These are phyloP conservation scores for Smallanthus sonchifolius DNA, from an alignment of 129 eudicot genomes.

Conservation along the genomic window DNA sequence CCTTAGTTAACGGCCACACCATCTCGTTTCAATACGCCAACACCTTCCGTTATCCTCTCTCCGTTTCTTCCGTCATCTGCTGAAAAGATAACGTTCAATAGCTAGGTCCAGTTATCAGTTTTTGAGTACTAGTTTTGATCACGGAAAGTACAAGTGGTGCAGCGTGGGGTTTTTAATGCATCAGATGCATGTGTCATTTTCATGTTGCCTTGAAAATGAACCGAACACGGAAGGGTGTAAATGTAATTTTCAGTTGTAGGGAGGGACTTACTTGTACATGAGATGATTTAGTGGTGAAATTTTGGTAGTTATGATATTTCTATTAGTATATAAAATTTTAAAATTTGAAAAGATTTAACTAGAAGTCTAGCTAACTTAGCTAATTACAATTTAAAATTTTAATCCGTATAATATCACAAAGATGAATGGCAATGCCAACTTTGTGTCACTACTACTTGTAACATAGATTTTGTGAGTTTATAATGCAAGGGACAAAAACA, in stretches of 20 bases:
- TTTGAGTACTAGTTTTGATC: neutral
- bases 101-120: too few relatives aligned
- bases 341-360: too few relatives aligned
- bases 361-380: too few relatives aligned
- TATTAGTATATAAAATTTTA: neutral
- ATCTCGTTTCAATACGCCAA: constrained; percentile 77
- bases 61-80: constrained; percentile 64
- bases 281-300: constrained; percentile 16
- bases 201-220: neutral
- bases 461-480: too few relatives aligned
- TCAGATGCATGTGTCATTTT: neutral
- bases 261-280: constrained; percentile 19
- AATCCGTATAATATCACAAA: too few relatives aligned
- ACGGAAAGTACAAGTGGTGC: neutral
- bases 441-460: too few relatives aligned
- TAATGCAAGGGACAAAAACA: too few relatives aligned
- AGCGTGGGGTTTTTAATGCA: too few relatives aligned
- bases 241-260: neutral
- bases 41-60: constrained; percentile 66
- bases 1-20: constrained; percentile 56
- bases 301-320: constrained; percentile 5
- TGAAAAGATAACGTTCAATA: neutral
- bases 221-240: neutral
- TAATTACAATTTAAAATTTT: too few relatives aligned
- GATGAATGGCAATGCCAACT: too few relatives aligned